Evolutionary conservation across 1,139 yeast genomes (phyloP), one percentile per base, ranked within the genome.

Genomic region (Suhomyces kunorum): DNA sequence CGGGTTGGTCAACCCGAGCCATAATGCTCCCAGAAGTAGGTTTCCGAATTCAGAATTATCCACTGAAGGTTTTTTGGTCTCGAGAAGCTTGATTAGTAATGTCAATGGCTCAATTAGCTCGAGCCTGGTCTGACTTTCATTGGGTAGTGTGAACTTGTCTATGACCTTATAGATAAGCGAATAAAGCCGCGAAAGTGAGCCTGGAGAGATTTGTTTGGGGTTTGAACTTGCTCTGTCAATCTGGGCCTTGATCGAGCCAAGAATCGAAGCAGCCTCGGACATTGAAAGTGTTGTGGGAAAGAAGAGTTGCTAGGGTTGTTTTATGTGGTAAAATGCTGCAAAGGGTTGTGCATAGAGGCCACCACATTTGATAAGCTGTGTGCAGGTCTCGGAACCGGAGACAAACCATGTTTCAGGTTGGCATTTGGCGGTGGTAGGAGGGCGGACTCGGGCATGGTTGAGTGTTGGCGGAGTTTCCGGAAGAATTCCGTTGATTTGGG

Each of bases 291-390:
- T 3, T 29, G 12, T 28, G 19, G 22, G 20, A 3, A 12, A 8
- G 9, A 17, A 29, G 8, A 8, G 14, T 5, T 17, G 24, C 19
- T 19, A 8, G 13, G 8, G 14, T 25, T 8, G 4, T n/a, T 23
- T 3, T 8, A 8, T 11, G 34, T 24, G 34, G 28, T 16, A 7
- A 32, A 32, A 16, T 32, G 34, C 24, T 32, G 34, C 34, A 32
- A 32, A 20, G 20, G 6, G n/a, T n/a, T n/a, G n/a, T n/a, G n/a
- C n/a, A n/a, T n/a, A n/a, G n/a, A n/a, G n/a, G n/a, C n/a, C n/a
- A n/a, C n/a, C n/a, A n/a, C n/a, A n/a, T n/a, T n/a, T n/a, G n/a
- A n/a, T n/a, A n/a, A n/a, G n/a, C n/a, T n/a, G n/a, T n/a, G n/a
- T n/a, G n/a, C n/a, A n/a, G n/a, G n/a, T n/a, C n/a, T n/a, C n/a